Evolutionary conservation across 305 asterid species (phyloP).

Genomic region (Fraxinus greggii): DNA sequence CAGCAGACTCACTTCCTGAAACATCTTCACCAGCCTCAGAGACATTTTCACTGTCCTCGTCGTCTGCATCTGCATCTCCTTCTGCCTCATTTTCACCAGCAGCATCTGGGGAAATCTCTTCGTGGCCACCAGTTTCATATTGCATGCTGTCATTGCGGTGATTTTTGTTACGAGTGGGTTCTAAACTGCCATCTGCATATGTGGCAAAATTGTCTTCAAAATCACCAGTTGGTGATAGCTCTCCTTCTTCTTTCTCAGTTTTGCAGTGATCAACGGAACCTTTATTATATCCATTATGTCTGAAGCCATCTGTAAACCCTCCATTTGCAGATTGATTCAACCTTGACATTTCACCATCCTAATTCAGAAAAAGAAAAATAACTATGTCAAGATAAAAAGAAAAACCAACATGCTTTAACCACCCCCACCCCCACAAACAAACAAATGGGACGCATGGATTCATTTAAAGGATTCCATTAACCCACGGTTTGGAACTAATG

Average conservation of each 20-base stretch:
- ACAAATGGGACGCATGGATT: neutral
- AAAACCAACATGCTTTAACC: neutral
- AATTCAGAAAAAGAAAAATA: constrained; percentile 28
- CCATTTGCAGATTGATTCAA: constrained; percentile 45
- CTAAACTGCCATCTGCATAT: constrained; percentile 48
- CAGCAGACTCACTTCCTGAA: constrained; percentile 94
- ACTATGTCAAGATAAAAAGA: constrained; percentile 3
- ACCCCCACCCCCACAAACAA: neutral
- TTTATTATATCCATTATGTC: constrained; percentile 42
- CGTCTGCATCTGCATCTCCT: constrained; percentile 43
- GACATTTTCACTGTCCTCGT: constrained; percentile 81
- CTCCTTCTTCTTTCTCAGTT: constrained; percentile 99
- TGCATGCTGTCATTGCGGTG: constrained; percentile 42
- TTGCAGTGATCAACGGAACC: constrained; percentile 65
- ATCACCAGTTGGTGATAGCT: constrained; percentile 84
- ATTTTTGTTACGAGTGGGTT: constrained; percentile 42
- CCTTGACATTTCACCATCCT: constrained; percentile 55
- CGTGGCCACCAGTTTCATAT: constrained; percentile 47
- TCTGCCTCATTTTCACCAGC: constrained; percentile 79
- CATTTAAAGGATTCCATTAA: neutral
- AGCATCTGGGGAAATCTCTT: constrained; percentile 56
- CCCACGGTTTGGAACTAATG: neutral
- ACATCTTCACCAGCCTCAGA: constrained; percentile 85
- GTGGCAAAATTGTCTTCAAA: constrained; percentile 81
- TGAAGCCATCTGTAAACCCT: constrained; percentile 52